Conservation (phyloP, 2,329 filamentous ascomycete species). For the Nakataea oryzae region DNA sequence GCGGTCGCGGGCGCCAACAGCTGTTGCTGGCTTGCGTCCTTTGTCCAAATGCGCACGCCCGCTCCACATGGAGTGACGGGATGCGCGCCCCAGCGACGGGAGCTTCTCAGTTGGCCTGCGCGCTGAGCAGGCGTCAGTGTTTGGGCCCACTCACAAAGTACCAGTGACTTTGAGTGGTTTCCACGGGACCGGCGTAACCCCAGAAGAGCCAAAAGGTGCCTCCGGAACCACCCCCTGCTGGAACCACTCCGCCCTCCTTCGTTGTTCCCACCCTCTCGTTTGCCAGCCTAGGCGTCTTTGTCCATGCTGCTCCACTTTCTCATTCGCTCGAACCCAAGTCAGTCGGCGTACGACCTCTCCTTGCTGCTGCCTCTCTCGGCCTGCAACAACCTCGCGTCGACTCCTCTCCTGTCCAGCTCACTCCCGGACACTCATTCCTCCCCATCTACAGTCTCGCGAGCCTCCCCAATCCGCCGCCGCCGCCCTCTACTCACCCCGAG, state of each 20-base stretch:
- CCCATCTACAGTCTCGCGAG: not conserved
- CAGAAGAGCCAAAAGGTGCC: not conserved
- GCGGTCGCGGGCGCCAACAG: not conserved
- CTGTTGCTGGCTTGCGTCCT: not conserved
- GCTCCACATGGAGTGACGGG: too few relatives aligned
- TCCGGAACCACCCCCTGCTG: not conserved
- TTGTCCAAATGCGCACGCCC: not conserved
- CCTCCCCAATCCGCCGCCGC: not conserved
- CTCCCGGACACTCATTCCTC: not conserved
- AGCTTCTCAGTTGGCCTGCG: not conserved
- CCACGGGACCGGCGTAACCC: not conserved
- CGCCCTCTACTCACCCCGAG: not conserved
- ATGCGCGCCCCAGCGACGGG: not conserved
- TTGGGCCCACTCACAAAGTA: not conserved
- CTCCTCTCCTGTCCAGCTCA: not conserved
- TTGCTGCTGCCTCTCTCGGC: not conserved
- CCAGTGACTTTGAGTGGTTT: not conserved
- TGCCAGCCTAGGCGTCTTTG: not conserved
- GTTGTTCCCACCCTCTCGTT: not conserved
- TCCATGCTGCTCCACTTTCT: not conserved
- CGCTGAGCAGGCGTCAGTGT: not conserved
- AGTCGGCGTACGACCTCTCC: not conserved
- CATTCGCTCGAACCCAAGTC: not conserved
- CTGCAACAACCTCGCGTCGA: not conserved
- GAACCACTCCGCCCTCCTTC: constrained; percentile 1